phyloP scores from a whole-genome alignment of 805 yeast genomes.

The Starmerella geochares region DNA sequence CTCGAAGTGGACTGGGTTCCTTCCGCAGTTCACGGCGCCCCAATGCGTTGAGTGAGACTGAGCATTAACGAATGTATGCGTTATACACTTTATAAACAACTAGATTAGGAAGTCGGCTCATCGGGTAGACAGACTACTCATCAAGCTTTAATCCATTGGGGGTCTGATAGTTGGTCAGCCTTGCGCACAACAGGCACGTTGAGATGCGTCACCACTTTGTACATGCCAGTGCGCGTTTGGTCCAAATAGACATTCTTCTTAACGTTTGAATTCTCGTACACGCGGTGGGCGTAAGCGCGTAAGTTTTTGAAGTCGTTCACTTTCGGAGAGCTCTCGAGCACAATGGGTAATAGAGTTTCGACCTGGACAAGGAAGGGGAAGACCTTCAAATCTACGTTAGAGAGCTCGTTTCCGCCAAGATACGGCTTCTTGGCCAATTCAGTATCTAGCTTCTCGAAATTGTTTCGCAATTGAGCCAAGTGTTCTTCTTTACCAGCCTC shows the following conservation, averaged over 20 bases:
- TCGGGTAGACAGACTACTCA: no score
- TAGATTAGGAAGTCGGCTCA: no score
- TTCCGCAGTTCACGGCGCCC: slow-evolving; percentile 28
- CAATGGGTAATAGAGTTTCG: slow-evolving; percentile 84
- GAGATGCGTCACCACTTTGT: not conserved
- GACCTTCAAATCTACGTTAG: slow-evolving; percentile 82
- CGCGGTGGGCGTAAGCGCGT: slow-evolving; percentile 65
- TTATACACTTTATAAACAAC: no score
- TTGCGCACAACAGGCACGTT: not conserved
- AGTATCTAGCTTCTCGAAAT: slow-evolving; percentile 38
- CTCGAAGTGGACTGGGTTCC: slow-evolving; percentile 48
- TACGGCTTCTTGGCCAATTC: slow-evolving; percentile 32
- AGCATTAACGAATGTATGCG: no score
- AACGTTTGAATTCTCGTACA: slow-evolving; percentile 59
- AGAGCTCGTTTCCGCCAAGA: slow-evolving; percentile 54
- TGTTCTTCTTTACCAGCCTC: slow-evolving; percentile 57
- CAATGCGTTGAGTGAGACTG: slow-evolving; percentile 18
- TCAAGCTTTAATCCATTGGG: not conserved
- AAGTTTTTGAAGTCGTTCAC: slow-evolving; percentile 65
- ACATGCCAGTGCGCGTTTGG: slow-evolving; percentile 43
- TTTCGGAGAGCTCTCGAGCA: slow-evolving; percentile 75
- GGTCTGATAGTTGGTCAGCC: not conserved
- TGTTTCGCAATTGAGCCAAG: slow-evolving; percentile 45
- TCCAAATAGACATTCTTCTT: slow-evolving; percentile 73
- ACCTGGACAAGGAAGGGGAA: slow-evolving; percentile 78